Evolutionary conservation across 2,329 filamentous ascomycete species (phyloP), one percentile per base, ranked within the genome.

Genomic region (Coniella vitis): DNA sequence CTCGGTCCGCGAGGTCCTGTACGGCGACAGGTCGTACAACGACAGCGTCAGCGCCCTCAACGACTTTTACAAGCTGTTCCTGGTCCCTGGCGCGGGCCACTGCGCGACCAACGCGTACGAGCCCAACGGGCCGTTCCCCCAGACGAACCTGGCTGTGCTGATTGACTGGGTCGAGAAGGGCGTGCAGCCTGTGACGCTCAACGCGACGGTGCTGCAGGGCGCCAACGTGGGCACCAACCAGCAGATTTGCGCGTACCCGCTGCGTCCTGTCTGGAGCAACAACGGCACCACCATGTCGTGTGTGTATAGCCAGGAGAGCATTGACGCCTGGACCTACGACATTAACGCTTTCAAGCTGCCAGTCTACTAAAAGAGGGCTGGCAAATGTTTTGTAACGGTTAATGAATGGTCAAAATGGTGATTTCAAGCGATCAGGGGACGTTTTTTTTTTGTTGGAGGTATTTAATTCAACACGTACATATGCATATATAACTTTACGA

Each of bases 141-240:
- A 49, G 29, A 49, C 47, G n/a, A 49, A 54, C 25, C 40, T 60
- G 29, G 47, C 44, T 39, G 53, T 46, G 10, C 17, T 60, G n/a
- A 58, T 78, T 42, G 63, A 73, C 48, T 78, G 73, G 74, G 73
- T 74, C 1, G 74, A 78, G 63, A 68, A 72, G 12, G 70, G 68
- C 3, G 58, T 65, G 3, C 66, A 63, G 42, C 74, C 75, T 1
- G 62, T 58, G 4, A 68, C 63, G 0, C 56, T 78, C 25, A 71
- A 71, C 37, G 47, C 31, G 9, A 53, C 51, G 22, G 40, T 53
- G 12, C 29, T 50, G 42, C 34, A 41, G 35, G 50, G 50, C 3
- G 38, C 20, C 19, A 70, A 61, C 17, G 62, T 61, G 0, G 69
- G 69, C 5, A 65, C 62, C 39, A 61, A 65, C 34, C 60, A 67